phyloP scores from a whole-genome alignment of 2,329 filamentous ascomycete species.

The Didymella arachidicola region DNA sequence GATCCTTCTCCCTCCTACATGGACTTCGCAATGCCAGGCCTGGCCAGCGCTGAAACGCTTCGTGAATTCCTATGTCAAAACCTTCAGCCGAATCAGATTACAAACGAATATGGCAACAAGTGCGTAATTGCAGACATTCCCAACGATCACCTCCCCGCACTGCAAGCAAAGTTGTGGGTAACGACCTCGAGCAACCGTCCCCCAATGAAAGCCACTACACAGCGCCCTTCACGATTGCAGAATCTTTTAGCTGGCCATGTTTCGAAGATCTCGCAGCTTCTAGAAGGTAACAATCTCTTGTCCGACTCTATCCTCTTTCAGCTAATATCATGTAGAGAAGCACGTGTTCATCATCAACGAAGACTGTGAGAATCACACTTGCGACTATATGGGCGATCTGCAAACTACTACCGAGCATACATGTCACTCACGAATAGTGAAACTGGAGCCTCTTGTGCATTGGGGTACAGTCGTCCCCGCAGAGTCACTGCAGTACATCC shows the following conservation, averaged over 20 bases:
- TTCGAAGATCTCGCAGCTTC: neutral
- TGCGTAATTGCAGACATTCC: neutral
- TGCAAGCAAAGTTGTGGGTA: constrained; percentile 12
- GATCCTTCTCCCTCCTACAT: neutral
- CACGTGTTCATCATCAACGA: constrained; percentile 3
- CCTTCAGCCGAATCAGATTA: constrained; percentile 2
- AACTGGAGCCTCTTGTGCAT: constrained; percentile 12
- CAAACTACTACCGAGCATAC: neutral
- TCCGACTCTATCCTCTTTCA: neutral
- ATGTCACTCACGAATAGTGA: neutral
- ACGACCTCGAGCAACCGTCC: neutral
- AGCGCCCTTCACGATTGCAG: neutral
- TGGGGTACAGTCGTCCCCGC: constrained; percentile 13
- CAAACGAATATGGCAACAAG: neutral
- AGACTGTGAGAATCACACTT: neutral
- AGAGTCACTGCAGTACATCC: neutral
- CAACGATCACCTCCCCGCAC: neutral
- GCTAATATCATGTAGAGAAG: neutral
- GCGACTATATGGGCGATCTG: neutral
- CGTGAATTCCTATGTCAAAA: constrained; percentile 2
- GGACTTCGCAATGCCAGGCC: constrained; percentile 9
- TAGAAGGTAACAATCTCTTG: neutral
- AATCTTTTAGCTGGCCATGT: neutral
- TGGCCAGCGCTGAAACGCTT: constrained; percentile 4
- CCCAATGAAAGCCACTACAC: neutral